Percentiles rank a stretch among this genome's conserved stretches.
phyloP scores from a whole-genome alignment of 257 asterid species.

The Solanum clarkiae region DNA sequence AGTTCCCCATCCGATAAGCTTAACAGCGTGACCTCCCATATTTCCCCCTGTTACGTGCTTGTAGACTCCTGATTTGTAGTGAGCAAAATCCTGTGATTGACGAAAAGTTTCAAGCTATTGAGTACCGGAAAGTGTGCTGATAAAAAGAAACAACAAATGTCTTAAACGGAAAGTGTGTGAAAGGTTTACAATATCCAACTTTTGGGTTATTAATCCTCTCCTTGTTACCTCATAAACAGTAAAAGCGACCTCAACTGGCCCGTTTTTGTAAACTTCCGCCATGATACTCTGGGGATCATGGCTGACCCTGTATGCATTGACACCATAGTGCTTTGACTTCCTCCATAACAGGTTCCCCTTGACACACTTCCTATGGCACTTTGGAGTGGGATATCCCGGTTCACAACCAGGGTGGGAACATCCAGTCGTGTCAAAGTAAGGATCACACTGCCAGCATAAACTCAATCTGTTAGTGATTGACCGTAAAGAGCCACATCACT shows the following conservation, averaged over 20 bases:
- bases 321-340: conserved; percentile 58
- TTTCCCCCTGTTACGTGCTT: conserved; percentile 51
- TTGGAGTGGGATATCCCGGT: conserved; percentile 78
- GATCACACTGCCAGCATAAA: conserved; percentile 68
- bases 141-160: background rate
- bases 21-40: conserved; percentile 92
- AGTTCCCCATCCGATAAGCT: conserved; percentile 96
- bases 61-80: conserved; percentile 88
- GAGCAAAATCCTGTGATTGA: conserved; percentile 72
- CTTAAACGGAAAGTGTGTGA: background rate
- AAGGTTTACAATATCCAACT: background rate
- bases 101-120: background rate
- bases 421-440: conserved; percentile 81
- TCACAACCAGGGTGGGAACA: conserved; percentile 98
- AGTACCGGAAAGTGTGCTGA: background rate
- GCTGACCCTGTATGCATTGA: conserved; percentile 39
- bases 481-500: background rate
- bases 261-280: conserved; percentile 73
- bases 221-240: conserved; percentile 75
- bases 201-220: background rate
- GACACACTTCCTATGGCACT: conserved; percentile 53
- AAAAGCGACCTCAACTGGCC: conserved; percentile 91
- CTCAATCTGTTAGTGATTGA: background rate
- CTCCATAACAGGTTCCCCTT: conserved; percentile 58
- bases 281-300: conserved; percentile 71